Evolutionary conservation across 441 rosid species (phyloP).

Genomic region (Erodium trifolium): DNA sequence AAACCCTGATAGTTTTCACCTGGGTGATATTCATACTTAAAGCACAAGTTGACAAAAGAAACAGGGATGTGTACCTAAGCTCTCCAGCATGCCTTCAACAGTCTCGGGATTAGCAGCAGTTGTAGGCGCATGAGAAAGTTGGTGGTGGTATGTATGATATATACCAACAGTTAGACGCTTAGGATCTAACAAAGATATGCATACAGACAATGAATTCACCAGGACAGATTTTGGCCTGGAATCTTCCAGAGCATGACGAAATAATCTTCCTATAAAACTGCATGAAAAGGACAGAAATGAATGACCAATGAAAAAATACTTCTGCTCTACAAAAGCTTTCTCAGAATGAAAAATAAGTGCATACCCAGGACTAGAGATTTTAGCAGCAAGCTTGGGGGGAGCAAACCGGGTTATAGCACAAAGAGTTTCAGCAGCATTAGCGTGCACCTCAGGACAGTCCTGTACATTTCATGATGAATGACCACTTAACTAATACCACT

Average conservation of each 20-base stretch:
- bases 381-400: constrained; percentile 72
- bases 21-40: neutral
- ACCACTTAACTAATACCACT: constrained; percentile 7
- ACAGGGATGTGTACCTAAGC: constrained; percentile 51
- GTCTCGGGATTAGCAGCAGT: constrained; percentile 60
- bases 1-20: neutral
- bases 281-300: constrained; percentile 16
- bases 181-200: constrained; percentile 89
- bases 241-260: constrained; percentile 75
- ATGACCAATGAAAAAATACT: constrained; percentile 5
- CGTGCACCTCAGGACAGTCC: constrained; percentile 92
- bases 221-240: constrained; percentile 84
- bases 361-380: constrained; percentile 75
- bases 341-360: constrained; percentile 10
- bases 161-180: constrained; percentile 64
- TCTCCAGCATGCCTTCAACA: constrained; percentile 80
- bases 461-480: constrained; percentile 21
- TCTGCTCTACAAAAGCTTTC: neutral
- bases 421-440: constrained; percentile 83
- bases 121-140: constrained; percentile 47
- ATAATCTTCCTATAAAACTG: constrained; percentile 74
- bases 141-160: constrained; percentile 58
- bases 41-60: constrained; percentile 8
- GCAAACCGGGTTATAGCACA: constrained; percentile 83
- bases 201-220: constrained; percentile 76